phyloP scores from a whole-genome alignment of 768 basidiomycete species.

The Naganishia vaughanmartiniae region DNA sequence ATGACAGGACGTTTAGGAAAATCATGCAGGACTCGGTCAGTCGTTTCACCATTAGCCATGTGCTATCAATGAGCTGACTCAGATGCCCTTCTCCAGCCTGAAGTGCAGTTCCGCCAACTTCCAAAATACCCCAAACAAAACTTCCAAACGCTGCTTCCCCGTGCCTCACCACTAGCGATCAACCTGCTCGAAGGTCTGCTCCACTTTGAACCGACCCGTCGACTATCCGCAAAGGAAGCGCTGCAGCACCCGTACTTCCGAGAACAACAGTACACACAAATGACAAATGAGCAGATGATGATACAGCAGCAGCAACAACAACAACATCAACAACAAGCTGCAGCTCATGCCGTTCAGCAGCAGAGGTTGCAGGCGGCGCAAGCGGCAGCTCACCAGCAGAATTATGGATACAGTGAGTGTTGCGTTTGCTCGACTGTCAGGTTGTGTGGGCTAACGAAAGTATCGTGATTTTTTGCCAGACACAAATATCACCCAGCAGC shows the following conservation, averaged over 20 bases:
- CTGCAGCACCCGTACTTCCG: conserved; percentile 85
- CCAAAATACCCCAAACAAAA: conserved; percentile 61
- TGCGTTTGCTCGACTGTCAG: conserved; percentile 1
- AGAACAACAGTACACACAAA: conserved; percentile 31
- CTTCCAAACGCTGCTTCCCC: conserved; percentile 47
- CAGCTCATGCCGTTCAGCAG: conserved; percentile 13
- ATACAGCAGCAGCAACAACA: conserved; percentile 37
- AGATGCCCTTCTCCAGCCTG: conserved; percentile 60
- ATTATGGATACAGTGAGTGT: conserved; percentile 38
- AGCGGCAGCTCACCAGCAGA: conserved; percentile 21
- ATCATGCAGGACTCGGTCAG: conserved; percentile 85
- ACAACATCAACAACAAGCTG: conserved; percentile 36
- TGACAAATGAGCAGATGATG: conserved; percentile 34
- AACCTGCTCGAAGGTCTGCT: conserved; percentile 91
- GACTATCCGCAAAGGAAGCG: conserved; percentile 86
- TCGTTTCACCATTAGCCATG: conserved; percentile 21
- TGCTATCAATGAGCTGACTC: too few species aligned
- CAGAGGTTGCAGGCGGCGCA: conserved; percentile 8
- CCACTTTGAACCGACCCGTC: conserved; percentile 90
- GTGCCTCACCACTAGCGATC: conserved; percentile 60
- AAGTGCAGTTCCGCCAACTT: conserved; percentile 77
- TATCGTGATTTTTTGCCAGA: neutral
- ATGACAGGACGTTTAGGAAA: conserved; percentile 79
- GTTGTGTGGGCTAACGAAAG: neutral
- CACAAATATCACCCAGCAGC: conserved; percentile 10